Evolutionary conservation across 2,329 filamentous ascomycete species (phyloP), one percentile per base, ranked within the genome.

Genomic region (Fusarium acutatum): DNA sequence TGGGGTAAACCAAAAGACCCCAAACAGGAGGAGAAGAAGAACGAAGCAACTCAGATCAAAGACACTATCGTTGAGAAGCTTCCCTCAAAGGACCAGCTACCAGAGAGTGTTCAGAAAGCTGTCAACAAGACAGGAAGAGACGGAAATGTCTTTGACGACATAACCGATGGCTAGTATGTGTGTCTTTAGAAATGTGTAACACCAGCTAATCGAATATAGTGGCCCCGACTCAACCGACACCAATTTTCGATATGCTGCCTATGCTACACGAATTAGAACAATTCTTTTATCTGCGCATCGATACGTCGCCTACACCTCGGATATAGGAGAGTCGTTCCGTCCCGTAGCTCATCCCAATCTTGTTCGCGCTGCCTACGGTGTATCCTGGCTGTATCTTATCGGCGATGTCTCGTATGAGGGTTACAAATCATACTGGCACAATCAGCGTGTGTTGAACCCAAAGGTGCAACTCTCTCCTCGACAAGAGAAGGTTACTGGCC

Each of bases 301-400:
- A 79, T 99, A 99, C 80, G 95, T 99, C 54, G 96, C 96, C 64
- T 99, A 99, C 82, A 98, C 96, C 1, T 95, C 92, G 26, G 96
- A 98, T 79, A 96, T 99, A 73, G 96, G 96, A 81, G 96, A 99
- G 83, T 97, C 94, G 0, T 99, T 99, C 84, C 91, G 96, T 5
- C 96, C 96, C 0, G 89, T 99, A 43, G 95, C 96, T 8, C 95
- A 98, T 80, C 96, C 95, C 0, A 91, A 88, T 78, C 84, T 97
- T 7, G 93, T 99, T 17, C 90, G 92, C 67, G 86, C 90, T 53
- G 96, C 96, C 11, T 99, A 99, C 80, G 96, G 90, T 54, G 86
- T 99, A 46, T 97, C 94, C 5, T 98, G 96, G 96, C 87, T 93
- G 17, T 99, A 99, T 79, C 89, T 99, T 28, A 83, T 95, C 20